Conservation (phyloP, 768 basidiomycete species). For the Strobilomyces echinocephalus region DNA sequence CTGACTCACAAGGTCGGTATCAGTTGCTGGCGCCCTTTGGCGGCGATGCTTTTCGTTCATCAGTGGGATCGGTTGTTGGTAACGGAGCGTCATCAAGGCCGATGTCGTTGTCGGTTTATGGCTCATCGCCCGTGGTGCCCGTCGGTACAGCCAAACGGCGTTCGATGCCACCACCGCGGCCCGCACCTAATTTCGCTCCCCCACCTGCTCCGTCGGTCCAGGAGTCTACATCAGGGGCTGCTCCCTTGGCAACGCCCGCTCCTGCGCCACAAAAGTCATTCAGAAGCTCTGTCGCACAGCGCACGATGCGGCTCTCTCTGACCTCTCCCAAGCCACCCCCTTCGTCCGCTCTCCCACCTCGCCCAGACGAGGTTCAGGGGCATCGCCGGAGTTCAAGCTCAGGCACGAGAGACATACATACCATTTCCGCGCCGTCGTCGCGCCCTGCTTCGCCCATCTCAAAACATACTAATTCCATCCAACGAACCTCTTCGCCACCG, state of each 20-base stretch:
- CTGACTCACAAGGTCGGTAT: conserved; percentile 32
- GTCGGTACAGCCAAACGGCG: conserved; percentile 40
- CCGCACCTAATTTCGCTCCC: conserved; percentile 64
- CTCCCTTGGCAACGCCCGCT: conserved; percentile 1
- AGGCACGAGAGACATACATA: conserved; percentile 28
- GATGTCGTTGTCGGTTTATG: conserved; percentile 19
- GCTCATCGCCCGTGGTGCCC: conserved; percentile 11
- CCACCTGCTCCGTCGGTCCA: conserved; percentile 55
- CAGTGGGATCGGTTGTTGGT: conserved; percentile 6
- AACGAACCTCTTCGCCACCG: conserved; percentile 17
- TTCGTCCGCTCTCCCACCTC: conserved; percentile 53
- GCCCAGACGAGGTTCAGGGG: conserved; percentile 53
- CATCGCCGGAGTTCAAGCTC: conserved; percentile 34
- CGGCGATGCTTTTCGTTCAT: conserved; percentile 8
- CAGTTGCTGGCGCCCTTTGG: conserved; percentile 8
- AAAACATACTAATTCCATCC: conserved; percentile 30
- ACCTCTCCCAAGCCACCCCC: conserved; percentile 65
- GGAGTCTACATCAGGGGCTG: conserved; percentile 4
- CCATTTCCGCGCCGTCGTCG: conserved; percentile 45
- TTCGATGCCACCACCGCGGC: conserved; percentile 71
- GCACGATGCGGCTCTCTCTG: conserved; percentile 54
- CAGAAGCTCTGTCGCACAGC: conserved; percentile 55
- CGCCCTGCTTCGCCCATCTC: conserved; percentile 34
- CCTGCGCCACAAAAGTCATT: conserved; percentile 33
- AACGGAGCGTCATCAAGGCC: conserved; percentile 12